Conservation (phyloP, 2,329 filamentous ascomycete species). For the Trichophyton rubrum region DNA sequence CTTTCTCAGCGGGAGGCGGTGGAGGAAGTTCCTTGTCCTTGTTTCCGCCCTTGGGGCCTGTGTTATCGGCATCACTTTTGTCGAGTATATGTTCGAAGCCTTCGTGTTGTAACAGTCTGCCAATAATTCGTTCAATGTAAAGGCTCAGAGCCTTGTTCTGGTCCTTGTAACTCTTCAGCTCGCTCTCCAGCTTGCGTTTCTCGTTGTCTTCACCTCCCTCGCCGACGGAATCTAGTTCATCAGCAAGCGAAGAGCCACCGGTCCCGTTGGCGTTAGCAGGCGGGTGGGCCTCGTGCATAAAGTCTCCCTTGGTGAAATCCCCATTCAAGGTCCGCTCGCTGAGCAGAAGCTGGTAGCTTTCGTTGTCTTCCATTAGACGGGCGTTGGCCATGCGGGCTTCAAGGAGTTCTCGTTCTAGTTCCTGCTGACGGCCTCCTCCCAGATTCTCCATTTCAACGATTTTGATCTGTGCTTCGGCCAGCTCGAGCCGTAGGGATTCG, state of each 20-base stretch:
- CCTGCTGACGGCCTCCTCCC: constrained; percentile 72
- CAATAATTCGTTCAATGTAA: constrained; percentile 99
- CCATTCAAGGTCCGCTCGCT: constrained; percentile 93
- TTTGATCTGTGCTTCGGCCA: constrained; percentile 92
- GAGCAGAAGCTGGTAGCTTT: constrained; percentile 90
- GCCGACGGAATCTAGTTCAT: constrained; percentile 66
- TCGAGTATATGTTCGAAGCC: constrained; percentile 91
- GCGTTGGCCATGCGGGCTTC: constrained; percentile 94
- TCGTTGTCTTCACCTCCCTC: constrained; percentile 50
- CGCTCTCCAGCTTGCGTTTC: constrained; percentile 57
- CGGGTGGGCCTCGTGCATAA: constrained; percentile 47
- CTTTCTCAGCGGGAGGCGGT: constrained; percentile 51
- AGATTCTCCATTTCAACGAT: constrained; percentile 87
- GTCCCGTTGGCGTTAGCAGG: constrained; percentile 27
- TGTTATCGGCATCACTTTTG: constrained; percentile 48
- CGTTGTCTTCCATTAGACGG: constrained; percentile 93
- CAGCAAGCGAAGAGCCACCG: constrained; percentile 56
- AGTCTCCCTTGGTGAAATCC: constrained; percentile 72
- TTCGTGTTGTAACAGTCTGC: constrained; percentile 81
- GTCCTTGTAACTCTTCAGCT: constrained; percentile 70
- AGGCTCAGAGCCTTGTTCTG: constrained; percentile 94
- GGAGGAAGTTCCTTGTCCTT: constrained; percentile 75
- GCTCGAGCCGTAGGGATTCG: constrained; percentile 76
- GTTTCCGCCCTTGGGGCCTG: constrained; percentile 15
- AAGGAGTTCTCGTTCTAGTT: constrained; percentile 80